Evolutionary conservation across 2,329 filamentous ascomycete species (phyloP).

Genomic region (Incumbomyces delicatus): DNA sequence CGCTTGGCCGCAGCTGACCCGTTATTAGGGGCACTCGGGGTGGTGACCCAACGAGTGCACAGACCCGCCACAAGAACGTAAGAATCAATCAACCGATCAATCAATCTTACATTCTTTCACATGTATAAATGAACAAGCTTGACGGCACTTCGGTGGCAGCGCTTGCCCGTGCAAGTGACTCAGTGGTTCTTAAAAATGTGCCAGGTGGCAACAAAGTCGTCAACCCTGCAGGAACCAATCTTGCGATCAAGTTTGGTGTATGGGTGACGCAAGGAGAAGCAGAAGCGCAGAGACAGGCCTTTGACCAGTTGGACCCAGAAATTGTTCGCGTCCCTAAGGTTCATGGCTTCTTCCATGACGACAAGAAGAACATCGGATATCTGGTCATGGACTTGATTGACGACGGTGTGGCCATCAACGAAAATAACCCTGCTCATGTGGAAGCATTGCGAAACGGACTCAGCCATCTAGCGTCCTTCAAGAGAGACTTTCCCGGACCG

Average conservation of each 20-base stretch:
- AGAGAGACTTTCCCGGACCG: not conserved
- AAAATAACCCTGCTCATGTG: not conserved
- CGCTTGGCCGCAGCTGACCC: no score
- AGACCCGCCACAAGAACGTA: no score
- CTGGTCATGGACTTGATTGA: conserved; percentile 8
- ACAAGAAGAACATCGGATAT: not conserved
- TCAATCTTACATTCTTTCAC: no score
- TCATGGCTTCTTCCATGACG: conserved; percentile 3
- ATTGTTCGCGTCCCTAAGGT: conserved; percentile 2
- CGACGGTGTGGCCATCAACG: not conserved
- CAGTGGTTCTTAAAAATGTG: not conserved
- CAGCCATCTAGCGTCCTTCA: not conserved
- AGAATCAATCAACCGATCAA: no score
- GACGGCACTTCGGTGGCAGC: no score
- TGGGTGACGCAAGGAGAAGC: conserved; percentile 9
- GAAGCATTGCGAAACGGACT: not conserved
- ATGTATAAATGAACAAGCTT: no score
- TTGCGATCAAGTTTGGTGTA: conserved; percentile 10
- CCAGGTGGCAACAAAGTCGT: not conserved
- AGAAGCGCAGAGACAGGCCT: conserved; percentile 6
- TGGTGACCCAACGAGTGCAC: no score
- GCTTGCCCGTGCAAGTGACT: not conserved
- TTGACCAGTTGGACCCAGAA: not conserved
- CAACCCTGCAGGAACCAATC: not conserved
- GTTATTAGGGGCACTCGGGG: no score